Evolutionary conservation across 1,284 basidiomycete species (phyloP), one percentile per base, ranked within the genome.

Genomic region (Cutaneotrichosporon cutaneum): DNA sequence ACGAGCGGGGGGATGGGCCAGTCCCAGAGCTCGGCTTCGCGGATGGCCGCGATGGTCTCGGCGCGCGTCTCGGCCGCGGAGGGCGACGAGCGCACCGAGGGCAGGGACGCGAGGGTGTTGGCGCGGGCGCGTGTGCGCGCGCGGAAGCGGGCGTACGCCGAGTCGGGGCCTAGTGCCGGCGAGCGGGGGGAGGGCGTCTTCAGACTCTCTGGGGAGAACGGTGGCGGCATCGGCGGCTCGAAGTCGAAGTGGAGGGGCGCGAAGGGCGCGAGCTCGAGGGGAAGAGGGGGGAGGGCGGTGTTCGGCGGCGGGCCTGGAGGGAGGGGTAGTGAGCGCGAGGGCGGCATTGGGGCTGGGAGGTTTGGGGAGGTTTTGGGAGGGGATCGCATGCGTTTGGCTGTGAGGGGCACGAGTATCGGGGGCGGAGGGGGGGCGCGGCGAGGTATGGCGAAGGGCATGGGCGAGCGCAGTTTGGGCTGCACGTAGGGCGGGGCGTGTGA

Each of bases 1-100:
- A 54, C 52, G 33, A 14, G 22, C 7, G 63, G 63, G 3, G 63
- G 63, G 4, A 64, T 21, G 3, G 63, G 63, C 63, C 63, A 64
- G 32, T 61, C 54, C 63, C 63, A 64, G 1, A 21, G 18, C 39
- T 60, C 63, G 18, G 63, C 63, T 26, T 61, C 59, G 18, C 59
- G 56, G 16, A 64, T 56, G 4, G 63, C 63, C 1, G 27, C 24
- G 11, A 60, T 30, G 5, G 55, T 56, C 47, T 64, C 63, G 11
- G 44, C 30, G n/a, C 50, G 32, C n/a, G 32, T 21, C 22, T 57
- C 56, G 14, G 26, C 32, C 18, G 36, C 35, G 26, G 22, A 3
- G 18, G n/a, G 24, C 5, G 36, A 6, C 26, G 47, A 26, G 27
- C 26, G 16, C 21, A 9, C 8, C 18, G 26, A 47, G 16, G 36